Base-by-base conservation (phyloP, 169 alveolate genomes). In the Plasmodium relictum region DNA sequence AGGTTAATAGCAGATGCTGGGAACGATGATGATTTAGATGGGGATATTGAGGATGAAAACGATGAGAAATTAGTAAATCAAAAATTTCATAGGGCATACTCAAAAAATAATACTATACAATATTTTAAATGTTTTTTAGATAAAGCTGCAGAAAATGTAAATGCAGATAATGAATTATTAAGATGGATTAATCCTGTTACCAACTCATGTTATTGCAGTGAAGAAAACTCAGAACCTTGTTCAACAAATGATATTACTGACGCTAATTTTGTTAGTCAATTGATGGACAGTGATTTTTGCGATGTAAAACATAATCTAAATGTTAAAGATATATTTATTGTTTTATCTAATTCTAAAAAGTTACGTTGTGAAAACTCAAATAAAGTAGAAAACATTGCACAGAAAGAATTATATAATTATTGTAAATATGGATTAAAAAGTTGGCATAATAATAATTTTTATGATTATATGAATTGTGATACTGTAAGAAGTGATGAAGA, bases 61-160 rank as follows among this genome's bases (percentile, higher is more conserved):
- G 26, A 20, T 16, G 44, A 48, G 14, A 37, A 71, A 39, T n/a
- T 24, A 22, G 20, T 10, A 1, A 37, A 58, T 14, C 56, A 26
- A 1, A 66, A 61, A 10, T 2, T 31, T 31, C 39, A 31, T 31
- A 31, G 39, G 39, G 39, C 44, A 9, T 44, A 62, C 14, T 37
- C 41, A 31, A 70, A 58, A 9, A 42, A 65, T 9, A 37, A 78
- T 56, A 78, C 80, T 6, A 42, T n/a, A 8, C 74, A 78, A 56
- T 78, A 78, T 24, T 78, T 78, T 54, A 63, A 26, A 65, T 78
- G 89, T 42, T 78, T 78, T 58, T 42, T 78, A n/a, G 89, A 78
- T 59, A 78, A 65, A 58, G 89, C 89, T 6, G 37, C 2, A 14
- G 89, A 78, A 1, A 78, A 78, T 41, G 1, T 6, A n/a, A 20